Base-by-base conservation (phyloP, 441 rosid genomes). In the Sinapis alba region DNA sequence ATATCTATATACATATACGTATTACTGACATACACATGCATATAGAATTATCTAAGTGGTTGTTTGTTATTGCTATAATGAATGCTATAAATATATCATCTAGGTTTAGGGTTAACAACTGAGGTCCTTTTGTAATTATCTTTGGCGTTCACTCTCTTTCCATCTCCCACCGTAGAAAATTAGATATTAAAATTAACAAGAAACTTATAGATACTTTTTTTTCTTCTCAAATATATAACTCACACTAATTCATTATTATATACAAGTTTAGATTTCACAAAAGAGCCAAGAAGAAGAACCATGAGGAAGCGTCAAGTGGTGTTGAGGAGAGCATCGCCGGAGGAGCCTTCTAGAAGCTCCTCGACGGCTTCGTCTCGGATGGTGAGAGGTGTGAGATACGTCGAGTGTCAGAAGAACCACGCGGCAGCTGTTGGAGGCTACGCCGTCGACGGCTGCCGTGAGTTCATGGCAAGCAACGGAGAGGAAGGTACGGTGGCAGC, bases 381-480 rank as follows among this genome's bases (percentile, higher is more conserved):
- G 43, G 43, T 73, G 18, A 84, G 86, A 68, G 87, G 65, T 19
- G 86, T 86, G 47, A 84, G 91, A 71, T 94, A 94, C 67, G 86
- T 80, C 0, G 98, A 92, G 86, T 92, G 98, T 74, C 97, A 90
- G 56, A 92, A 86, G 86, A 94, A 94, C 63, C 97, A 90, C 6
- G 98, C 96, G 1, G 93, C 97, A 0, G 82, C 75, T 0, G 83
- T 86, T 1, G 98, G 98, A 20, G 95, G 98, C 5, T 88, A 88
- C n/a, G 92, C 97, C 0, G 90, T 94, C 0, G 98, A 94, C 3
- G 98, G 98, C 0, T 94, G 98, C 80, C 83, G 97, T 24, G 98
- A 94, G 78, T 94, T 94, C 86, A 90, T 90, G 97, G 95, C 94
- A 38, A 78, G 81, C 12, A 85, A 85, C 20, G 92, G 94, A 4